Evolutionary conservation across 2,329 filamentous ascomycete species (phyloP).

Genomic region (Penicillium brevicompactum): DNA sequence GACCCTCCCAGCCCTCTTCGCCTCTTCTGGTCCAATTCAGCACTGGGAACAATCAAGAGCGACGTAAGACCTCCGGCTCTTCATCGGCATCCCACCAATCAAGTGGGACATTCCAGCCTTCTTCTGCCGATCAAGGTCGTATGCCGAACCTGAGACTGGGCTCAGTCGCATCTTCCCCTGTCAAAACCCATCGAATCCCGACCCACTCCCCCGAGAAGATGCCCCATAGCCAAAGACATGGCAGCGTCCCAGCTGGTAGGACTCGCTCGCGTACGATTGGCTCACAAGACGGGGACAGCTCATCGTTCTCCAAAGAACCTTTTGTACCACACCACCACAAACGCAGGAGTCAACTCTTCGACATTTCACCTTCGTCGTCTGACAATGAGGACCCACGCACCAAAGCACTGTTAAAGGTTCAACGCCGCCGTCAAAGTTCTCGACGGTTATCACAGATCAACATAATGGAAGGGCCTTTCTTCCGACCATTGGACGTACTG

Average conservation of each 20-base stretch:
- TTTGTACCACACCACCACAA: slow-evolving; percentile 76
- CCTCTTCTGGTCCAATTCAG: slow-evolving; percentile 97
- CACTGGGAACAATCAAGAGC: slow-evolving; percentile 77
- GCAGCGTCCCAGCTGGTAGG: slow-evolving; percentile 65
- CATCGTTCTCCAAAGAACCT: slow-evolving; percentile 63
- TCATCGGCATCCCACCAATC: slow-evolving; percentile 84
- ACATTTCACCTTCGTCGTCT: slow-evolving; percentile 95
- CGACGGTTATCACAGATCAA: slow-evolving; percentile 89
- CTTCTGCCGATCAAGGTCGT: slow-evolving; percentile 71
- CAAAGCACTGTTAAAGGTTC: slow-evolving; percentile 86
- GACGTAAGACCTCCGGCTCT: slow-evolving; percentile 89
- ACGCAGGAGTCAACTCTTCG: slow-evolving; percentile 89
- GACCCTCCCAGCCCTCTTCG: slow-evolving; percentile 80
- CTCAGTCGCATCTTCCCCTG: slow-evolving; percentile 58
- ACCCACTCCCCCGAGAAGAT: slow-evolving; percentile 62
- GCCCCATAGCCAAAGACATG: slow-evolving; percentile 63
- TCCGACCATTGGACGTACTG: slow-evolving; percentile 87
- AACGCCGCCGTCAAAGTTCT: slow-evolving; percentile 93
- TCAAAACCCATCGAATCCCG: slow-evolving; percentile 46
- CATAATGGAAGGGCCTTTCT: slow-evolving; percentile 78
- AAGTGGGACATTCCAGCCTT: slow-evolving; percentile 68
- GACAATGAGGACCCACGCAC: slow-evolving; percentile 95
- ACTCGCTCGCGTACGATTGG: slow-evolving; percentile 90
- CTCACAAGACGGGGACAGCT: slow-evolving; percentile 85
- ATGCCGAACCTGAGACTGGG: slow-evolving; percentile 54